Base-by-base conservation (phyloP, 2,329 filamentous ascomycete genomes). In the Achaetomium macrosporum region DNA sequence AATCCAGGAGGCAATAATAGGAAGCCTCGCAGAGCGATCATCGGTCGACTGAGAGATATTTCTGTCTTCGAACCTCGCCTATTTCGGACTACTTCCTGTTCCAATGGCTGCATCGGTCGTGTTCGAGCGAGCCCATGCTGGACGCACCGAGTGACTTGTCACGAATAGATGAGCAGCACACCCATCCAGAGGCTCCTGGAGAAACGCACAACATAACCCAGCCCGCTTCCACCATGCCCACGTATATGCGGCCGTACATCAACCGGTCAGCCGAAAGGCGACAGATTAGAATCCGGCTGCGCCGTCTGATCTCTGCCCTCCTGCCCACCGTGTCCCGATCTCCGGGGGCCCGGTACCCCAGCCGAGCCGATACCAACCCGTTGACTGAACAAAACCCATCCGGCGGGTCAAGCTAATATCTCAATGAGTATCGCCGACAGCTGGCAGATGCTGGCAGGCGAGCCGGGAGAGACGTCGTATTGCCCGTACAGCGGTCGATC, bases 171-270 rank as follows among this genome's bases (percentile, higher is more conserved):
- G 50, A 37, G 42, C 29, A 15, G 30, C 45, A 53, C 17, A 37
- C 5, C 20, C 33, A 44, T 47, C 42, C 35, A n/a, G 37, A 40
- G 35, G 36, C 13, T 49, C 36, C 30, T 31, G 19, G 30, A 19
- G 44, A 52, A 51, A 52, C 43, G 53, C 56, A 58, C 51, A 48
- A 54, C 51, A 56, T 52, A 47, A 31, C 16, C 42, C 20, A 50
- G 48, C 49, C 25, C 25, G 41, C 51, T 33, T 30, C 36, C 36
- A 50, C 39, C 30, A 36, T 45, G 37, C 29, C 35, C 35, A 39
- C 25, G 16, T 31, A 42, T 5, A 11, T 33, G 47, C 17, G 13
- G 47, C 10, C 17, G 30, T 30, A 42, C 5, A n/a, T 31, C 37
- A 12, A 3, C 16, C 33, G 13, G 11, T 37, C 7, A 11, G 13